phyloP scores from a whole-genome alignment of 345 rosid genomes.

The Populus simonii region DNA sequence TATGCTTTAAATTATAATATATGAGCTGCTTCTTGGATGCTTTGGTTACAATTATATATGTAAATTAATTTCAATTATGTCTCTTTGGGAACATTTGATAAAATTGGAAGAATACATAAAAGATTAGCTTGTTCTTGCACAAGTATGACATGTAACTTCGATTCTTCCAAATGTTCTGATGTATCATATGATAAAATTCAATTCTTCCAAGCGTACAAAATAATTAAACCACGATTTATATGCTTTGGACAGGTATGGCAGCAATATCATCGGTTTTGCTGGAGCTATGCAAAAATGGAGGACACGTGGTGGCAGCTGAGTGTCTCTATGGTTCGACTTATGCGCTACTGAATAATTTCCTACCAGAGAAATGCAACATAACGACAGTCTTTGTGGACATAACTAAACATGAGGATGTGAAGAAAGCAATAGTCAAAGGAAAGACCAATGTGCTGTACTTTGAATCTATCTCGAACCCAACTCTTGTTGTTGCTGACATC shows the following conservation, averaged over 20 bases:
- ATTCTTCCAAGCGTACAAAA: too few species aligned
- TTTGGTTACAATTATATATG: too few species aligned
- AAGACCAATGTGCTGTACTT: constrained; percentile 74
- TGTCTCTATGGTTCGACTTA: constrained; percentile 89
- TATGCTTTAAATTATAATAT: too few species aligned
- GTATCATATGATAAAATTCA: too few species aligned
- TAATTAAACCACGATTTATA: too few species aligned
- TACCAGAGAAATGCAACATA: constrained; percentile 77
- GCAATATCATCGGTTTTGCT: constrained; percentile 87
- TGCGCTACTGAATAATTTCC: constrained; percentile 75
- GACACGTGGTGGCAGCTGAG: constrained; percentile 83
- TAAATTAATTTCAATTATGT: too few species aligned
- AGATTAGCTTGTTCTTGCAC: too few species aligned
- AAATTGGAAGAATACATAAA: too few species aligned
- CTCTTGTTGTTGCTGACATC: constrained; percentile 67
- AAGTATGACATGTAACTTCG: too few species aligned
- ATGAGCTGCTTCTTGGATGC: too few species aligned
- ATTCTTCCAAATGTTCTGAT: too few species aligned
- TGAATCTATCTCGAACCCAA: constrained; percentile 85
- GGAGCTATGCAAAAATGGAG: constrained; percentile 93
- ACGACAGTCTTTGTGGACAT: constrained; percentile 83
- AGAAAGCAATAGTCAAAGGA: constrained; percentile 60
- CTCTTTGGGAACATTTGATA: too few species aligned
- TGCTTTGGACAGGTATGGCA: constrained; percentile 62
- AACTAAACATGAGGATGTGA: constrained; percentile 48